Conservation (phyloP, 495 filamentous ascomycete species). For the Hyaloscypha bicolor region DNA sequence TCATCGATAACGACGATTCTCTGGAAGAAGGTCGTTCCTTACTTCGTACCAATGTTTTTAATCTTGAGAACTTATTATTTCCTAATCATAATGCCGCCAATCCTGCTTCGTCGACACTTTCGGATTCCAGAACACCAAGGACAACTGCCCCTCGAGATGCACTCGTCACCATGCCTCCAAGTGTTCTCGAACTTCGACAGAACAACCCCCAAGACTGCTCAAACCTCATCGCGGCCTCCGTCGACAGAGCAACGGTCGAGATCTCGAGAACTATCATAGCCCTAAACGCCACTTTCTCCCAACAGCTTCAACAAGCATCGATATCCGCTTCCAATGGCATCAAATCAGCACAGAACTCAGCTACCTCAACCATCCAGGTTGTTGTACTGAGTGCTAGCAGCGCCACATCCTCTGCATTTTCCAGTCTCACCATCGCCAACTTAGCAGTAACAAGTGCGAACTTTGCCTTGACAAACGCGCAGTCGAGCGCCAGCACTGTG, state of each 20-base stretch:
- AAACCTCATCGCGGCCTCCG: conserved; percentile 16
- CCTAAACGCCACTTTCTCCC: conserved; percentile 21
- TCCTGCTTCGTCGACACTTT: neutral
- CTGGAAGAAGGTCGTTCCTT: conserved; percentile 5
- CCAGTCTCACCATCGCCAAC: conserved; percentile 17
- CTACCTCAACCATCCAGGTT: conserved; percentile 5
- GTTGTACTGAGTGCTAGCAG: conserved; percentile 15
- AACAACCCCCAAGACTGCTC: conserved; percentile 20
- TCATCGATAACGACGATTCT: conserved; percentile 10
- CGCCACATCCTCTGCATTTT: conserved; percentile 18
- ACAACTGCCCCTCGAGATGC: conserved; percentile 7
- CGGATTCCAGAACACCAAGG: neutral
- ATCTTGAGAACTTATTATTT: conserved; percentile 3
- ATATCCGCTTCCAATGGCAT: conserved; percentile 21
- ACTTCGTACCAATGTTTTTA: neutral
- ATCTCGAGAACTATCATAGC: conserved; percentile 19
- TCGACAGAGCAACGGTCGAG: conserved; percentile 17
- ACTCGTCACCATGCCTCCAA: conserved; percentile 12
- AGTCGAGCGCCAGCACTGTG: conserved; percentile 1
- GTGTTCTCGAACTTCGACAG: conserved; percentile 5
- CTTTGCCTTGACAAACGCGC: conserved; percentile 2
- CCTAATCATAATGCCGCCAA: conserved; percentile 5
- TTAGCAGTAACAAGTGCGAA: conserved; percentile 12
- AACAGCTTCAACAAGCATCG: conserved; percentile 20
- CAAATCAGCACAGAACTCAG: conserved; percentile 15